phyloP scores from a whole-genome alignment of 495 filamentous ascomycete genomes.

The Barbatosphaeria neglecta region DNA sequence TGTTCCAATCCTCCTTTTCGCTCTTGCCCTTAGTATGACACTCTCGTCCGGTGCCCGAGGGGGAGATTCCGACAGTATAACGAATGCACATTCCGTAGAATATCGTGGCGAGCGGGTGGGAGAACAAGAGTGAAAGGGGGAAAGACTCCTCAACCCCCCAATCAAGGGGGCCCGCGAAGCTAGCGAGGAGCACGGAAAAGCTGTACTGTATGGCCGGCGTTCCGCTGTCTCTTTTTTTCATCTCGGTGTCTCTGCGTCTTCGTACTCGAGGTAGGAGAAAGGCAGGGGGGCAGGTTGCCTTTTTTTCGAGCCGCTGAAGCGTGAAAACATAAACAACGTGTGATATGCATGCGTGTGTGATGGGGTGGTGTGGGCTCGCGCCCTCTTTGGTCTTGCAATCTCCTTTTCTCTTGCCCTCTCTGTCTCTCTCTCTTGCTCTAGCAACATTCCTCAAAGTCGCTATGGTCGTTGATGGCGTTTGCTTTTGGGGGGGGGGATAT shows the following conservation, averaged over 20 bases:
- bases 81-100: background rate
- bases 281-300: too few species aligned
- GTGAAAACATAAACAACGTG: background rate
- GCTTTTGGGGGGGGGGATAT: background rate
- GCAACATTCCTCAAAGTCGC: background rate
- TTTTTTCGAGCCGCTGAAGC: background rate
- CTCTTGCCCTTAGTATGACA: too few species aligned
- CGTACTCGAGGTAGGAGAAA: too few species aligned
- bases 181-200: background rate
- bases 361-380: slow-evolving; percentile 5
- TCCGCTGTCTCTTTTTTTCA: background rate
- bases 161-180: background rate
- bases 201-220: background rate
- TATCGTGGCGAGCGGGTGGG: background rate
- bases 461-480: too few species aligned
- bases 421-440: slow-evolving; percentile 2
- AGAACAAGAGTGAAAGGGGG: background rate
- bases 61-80: too few species aligned
- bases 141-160: background rate
- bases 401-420: background rate
- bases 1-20: too few species aligned
- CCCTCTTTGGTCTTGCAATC: slow-evolving; percentile 8
- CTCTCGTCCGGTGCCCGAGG: too few species aligned
- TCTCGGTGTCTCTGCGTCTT: background rate
- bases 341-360: background rate